Percentiles rank a stretch among this genome's conserved stretches.
Evolutionary conservation across 345 rosid species (phyloP).

Genomic region (Eucalyptus viminalis): DNA sequence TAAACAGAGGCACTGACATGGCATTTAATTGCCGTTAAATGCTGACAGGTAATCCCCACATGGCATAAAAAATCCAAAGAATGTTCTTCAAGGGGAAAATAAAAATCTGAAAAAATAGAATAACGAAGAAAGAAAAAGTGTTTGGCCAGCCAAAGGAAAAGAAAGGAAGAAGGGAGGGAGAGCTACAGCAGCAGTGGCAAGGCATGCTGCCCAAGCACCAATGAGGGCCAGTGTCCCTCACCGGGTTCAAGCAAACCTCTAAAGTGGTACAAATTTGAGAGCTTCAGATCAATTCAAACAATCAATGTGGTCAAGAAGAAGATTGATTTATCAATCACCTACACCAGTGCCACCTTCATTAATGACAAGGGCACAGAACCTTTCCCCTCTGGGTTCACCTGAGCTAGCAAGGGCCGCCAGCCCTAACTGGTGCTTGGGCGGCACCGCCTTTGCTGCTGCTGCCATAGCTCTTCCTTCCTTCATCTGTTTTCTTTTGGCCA

Average conservation of each 20-base stretch:
- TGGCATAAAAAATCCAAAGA: not conserved
- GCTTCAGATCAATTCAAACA: not conserved
- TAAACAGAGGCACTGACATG: not conserved
- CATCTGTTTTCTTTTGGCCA: not conserved
- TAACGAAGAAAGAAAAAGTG: not conserved
- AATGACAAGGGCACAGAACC: not conserved
- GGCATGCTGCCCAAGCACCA: not conserved
- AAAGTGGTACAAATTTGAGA: not conserved
- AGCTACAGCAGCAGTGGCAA: not conserved
- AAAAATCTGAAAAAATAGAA: not conserved
- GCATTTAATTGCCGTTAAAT: not conserved
- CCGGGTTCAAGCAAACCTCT: not conserved
- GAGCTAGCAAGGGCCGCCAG: not conserved
- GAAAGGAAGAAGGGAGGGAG: not conserved
- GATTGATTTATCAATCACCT: not conserved
- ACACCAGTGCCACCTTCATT: not conserved
- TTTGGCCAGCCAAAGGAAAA: not conserved
- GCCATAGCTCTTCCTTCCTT: not conserved
- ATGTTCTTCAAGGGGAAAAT: not conserved
- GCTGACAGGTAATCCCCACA: not conserved
- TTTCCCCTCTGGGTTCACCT: not conserved
- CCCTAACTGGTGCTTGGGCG: not conserved
- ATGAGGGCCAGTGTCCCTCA: not conserved
- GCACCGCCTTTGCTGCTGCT: not conserved
- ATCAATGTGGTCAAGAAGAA: not conserved